Base-by-base conservation (phyloP, 2,329 filamentous ascomycete species). In the Zymoseptoria passerinii region DNA sequence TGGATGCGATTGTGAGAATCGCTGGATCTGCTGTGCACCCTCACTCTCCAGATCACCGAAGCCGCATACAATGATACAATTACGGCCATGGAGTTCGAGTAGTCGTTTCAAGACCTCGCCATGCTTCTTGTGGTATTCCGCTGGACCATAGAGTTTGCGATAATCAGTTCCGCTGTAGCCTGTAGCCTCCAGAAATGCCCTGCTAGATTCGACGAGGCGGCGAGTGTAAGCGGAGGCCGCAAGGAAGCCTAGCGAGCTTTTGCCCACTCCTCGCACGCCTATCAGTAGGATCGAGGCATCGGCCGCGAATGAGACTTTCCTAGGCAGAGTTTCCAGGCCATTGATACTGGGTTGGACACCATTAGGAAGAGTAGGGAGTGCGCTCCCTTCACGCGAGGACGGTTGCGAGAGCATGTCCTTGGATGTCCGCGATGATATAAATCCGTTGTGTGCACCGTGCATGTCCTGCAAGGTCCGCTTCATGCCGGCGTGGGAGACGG, bases 241-340 rank as follows among this genome's bases (percentile, higher is more conserved):
- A 61, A 92, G 89, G 52, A 92, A 82, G 13, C 85, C 88, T 9
- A 92, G 76, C 1, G 86, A 90, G 1, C 87, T 87, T 71, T 91
- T 91, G 16, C 88, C 88, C 4, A 86, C 83, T 9, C 88, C 88
- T 13, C 86, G 83, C 57, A 90, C 84, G 1, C 88, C 88, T 20
- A 88, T 81, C 18, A 92, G 77, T 6, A 91, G 81, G 57, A 92
- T 83, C 1, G 88, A 90, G 1, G 86, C 84, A 75, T 88, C 80
- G 8, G 78, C 71, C 8, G 77, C 74, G 67, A 87, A 88, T 1
- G 62, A 53, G 8, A 61, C 63, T 27, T 61, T 61, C 40, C 66
- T 58, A 13, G 63, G 63, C 27, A 57, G 50, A n/a, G 60, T 29
- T 18, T 59, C 58, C 16, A 60, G 29, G 16, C 57, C 54, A 16